These are phyloP conservation scores for Senna siamea DNA, from an alignment of 306 rosid genomes.

Conservation along the genomic window DNA sequence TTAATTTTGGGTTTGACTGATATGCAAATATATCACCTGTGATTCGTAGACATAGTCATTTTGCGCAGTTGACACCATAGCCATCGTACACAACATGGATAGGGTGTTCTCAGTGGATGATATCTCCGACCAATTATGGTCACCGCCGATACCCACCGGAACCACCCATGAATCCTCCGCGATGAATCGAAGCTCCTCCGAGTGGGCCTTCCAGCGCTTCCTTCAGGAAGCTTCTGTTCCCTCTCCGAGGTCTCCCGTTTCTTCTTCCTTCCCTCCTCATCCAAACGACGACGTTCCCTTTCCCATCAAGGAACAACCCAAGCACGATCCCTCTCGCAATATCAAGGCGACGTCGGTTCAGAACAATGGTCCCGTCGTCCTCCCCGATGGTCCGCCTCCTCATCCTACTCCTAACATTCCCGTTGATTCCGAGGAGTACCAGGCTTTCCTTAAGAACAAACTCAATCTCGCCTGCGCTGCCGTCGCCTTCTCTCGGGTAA, in stretches of 20 bases:
- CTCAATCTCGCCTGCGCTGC: slow-evolving; percentile 96
- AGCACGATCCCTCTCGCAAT: slow-evolving; percentile 1
- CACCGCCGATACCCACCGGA: slow-evolving; percentile 12
- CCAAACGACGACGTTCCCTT: slow-evolving; percentile 41
- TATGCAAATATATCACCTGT: background rate
- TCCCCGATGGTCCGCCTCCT: slow-evolving; percentile 14
- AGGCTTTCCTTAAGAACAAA: slow-evolving; percentile 78
- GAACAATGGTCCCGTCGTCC: background rate
- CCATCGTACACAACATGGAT: slow-evolving; percentile 55
- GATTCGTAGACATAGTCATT: background rate
- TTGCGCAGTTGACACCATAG: background rate
- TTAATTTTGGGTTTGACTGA: background rate
- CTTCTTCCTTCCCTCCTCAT: slow-evolving; percentile 42
- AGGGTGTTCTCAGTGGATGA: slow-evolving; percentile 80
- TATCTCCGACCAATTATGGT: slow-evolving; percentile 71
- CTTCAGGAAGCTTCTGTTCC: slow-evolving; percentile 56
- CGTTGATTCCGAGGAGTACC: slow-evolving; percentile 65
- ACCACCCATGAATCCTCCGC: slow-evolving; percentile 36
- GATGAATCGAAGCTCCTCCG: slow-evolving; percentile 82
- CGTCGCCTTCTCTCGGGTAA: slow-evolving; percentile 76
- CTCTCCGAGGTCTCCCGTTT: slow-evolving; percentile 34
- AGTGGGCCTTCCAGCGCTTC: slow-evolving; percentile 89
- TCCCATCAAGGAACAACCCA: slow-evolving; percentile 45
- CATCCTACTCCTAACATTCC: slow-evolving; percentile 39
- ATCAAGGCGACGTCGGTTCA: background rate